Evolutionary conservation across 148 eudicot genomes (phyloP).

Genomic region (Camellia japonica): DNA sequence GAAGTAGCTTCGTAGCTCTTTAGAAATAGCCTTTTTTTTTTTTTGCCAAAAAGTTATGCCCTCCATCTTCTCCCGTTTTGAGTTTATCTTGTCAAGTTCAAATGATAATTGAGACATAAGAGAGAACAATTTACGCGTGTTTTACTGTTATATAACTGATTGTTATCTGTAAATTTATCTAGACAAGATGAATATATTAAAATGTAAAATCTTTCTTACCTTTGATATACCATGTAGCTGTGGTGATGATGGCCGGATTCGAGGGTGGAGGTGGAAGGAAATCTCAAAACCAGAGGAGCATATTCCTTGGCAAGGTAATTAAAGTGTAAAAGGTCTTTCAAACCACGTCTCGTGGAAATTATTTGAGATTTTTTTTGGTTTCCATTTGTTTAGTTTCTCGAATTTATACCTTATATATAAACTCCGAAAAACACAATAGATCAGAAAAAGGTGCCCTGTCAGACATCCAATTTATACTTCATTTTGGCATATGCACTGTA

Average conservation of each 20-base stretch:
- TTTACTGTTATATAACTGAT: background rate
- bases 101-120: background rate
- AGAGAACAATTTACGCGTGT: background rate
- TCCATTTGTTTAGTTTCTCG: background rate
- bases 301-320: constrained; percentile 43
- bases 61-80: background rate
- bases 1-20: background rate
- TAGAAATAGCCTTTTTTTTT: background rate
- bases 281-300: constrained; percentile 38
- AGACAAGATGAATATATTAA: background rate
- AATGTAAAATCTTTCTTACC: constrained; percentile 6
- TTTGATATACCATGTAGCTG: constrained; percentile 50
- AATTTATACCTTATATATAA: background rate
- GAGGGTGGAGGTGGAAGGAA: constrained; percentile 94
- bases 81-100: background rate
- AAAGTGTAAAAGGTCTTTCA: background rate
- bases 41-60: background rate
- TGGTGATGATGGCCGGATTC: constrained; percentile 94
- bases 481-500: background rate
- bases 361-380: background rate
- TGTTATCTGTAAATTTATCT: background rate
- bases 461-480: background rate
- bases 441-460: background rate
- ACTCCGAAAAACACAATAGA: background rate
- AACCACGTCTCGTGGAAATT: background rate